Conservation (phyloP, 495 filamentous ascomycete species). For the Trichoderma reesei region DNA sequence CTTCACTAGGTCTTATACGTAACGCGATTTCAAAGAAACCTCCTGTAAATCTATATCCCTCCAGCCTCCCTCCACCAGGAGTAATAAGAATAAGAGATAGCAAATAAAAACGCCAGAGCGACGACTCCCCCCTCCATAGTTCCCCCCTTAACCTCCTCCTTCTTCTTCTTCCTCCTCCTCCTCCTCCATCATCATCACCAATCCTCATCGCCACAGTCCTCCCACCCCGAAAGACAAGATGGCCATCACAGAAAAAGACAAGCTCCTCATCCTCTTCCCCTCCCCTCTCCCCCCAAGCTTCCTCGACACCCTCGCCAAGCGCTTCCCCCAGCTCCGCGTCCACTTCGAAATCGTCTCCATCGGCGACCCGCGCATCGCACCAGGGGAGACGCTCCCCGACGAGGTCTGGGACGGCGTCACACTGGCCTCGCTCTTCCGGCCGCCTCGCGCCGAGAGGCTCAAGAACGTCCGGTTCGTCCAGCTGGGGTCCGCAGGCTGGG, state of each 20-base stretch:
- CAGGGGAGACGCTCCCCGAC: slow-evolving; percentile 12
- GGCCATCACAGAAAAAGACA: slow-evolving; percentile 14
- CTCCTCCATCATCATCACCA: neutral
- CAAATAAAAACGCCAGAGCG: too few relatives aligned
- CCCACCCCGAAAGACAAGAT: neutral
- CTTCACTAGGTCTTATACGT: too few relatives aligned
- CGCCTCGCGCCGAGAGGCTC: slow-evolving; percentile 29
- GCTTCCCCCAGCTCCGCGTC: slow-evolving; percentile 33
- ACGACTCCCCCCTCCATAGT: too few relatives aligned
- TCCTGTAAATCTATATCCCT: neutral
- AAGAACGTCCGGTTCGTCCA: slow-evolving; percentile 60
- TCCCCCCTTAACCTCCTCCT: too few relatives aligned
- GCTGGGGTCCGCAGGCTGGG: slow-evolving; percentile 56
- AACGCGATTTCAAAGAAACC: neutral
- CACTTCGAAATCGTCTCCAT: slow-evolving; percentile 20
- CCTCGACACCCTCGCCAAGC: slow-evolving; percentile 30
- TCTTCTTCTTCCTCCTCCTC: neutral
- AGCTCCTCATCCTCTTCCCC: slow-evolving; percentile 33
- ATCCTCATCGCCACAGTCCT: neutral
- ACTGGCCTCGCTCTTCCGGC: slow-evolving; percentile 42
- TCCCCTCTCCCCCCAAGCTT: slow-evolving; percentile 30
- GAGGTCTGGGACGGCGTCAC: slow-evolving; percentile 38
- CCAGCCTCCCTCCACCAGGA: too few relatives aligned
- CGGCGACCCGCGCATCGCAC: slow-evolving; percentile 16
- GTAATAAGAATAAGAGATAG: too few relatives aligned